Evolutionary conservation across 1,139 yeast genomes (phyloP), one percentile per base, ranked within the genome.

Genomic region (Saccharomyces pastorianus): DNA sequence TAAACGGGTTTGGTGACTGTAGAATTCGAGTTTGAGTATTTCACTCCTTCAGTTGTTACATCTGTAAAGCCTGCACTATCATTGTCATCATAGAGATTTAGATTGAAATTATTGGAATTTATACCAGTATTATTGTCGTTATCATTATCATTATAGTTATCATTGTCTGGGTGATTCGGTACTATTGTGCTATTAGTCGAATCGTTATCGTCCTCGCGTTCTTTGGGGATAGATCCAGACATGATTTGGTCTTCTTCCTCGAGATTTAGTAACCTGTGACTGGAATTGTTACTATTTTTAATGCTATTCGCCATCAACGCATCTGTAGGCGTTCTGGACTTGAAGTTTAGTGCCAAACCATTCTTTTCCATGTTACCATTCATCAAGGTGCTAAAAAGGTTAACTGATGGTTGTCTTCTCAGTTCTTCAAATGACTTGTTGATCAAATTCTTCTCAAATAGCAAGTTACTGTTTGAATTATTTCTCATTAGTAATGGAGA

Each of bases 161-260:
- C 31, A 46, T 13, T 27, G 14, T 46, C 31, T 20, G 44, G 25
- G 13, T 38, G 44, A 11, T 11, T 38, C 44, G 44, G 44, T 38
- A 38, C 20, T 13, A 38, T 38, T 9, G 44, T 38, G 13, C 44
- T 38, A 11, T 20, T 38, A 6, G 44, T 20, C 44, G 44, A 38
- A 20, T 38, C 44, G 7, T 38, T 9, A 20, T 38, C 44, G 13
- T 38, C 44, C 11, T 38, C 44, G n/a, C 9, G 23, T 28, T 50
- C 49, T 11, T 31, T 42, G 9, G 20, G 6, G 9, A 56, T 48
- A n/a, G 46, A 48, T 2, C 70, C 68, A 4, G 66, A 61, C 64
- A 64, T 64, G 53, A 66, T 44, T 27, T 55, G 55, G 49, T 65
- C 70, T 49, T 66, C 70, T 41, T 64, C 66, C 42, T 67, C 68